Evolutionary conservation across 2,329 filamentous ascomycete species (phyloP), one percentile per base, ranked within the genome.

Genomic region (Nothophaeocryptopus gaeumannii): DNA sequence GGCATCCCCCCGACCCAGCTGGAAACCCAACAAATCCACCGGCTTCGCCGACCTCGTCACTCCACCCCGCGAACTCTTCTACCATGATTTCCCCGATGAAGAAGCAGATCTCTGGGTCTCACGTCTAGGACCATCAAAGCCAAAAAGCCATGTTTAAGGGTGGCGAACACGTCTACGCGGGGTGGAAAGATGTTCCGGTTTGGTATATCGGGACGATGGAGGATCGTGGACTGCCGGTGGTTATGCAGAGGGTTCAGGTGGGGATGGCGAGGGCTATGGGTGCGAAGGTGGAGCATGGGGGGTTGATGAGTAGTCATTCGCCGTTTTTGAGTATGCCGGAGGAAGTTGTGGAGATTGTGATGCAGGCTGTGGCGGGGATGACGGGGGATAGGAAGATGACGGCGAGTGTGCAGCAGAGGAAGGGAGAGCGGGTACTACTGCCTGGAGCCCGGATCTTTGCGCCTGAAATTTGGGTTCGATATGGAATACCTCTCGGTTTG

Each of bases 81-180:
- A 55, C 14, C 53, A 55, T 16, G 53, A 55, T 13, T 40, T 55
- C 8, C 12, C 41, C 5, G 10, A 26, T 10, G 36, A 43, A n/a
- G 53, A 55, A 26, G 49, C 53, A 11, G 45, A 45, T 3, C 35
- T 43, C 41, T 45, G 42, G 40, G 31, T 50, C 14, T 9, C 30
- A 11, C 49, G 50, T 30, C 42, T 55, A 7, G 47, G 45, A n/a
- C 5, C 26, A 39, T 9, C 53, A 52, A 33, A 51, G 39, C 36
- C 42, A 52, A 5, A 52, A 50, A 12, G 36, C 53, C 12, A 43
- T 55, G 29, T 44, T 37, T 35, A 49, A 55, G 37, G 53, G 53
- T 10, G 53, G 53, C 8, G 53, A 55, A 35, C 38, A 55, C 36
- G 49, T 38, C 4, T 55, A 55, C 31, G 45, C 53, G 5, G 53